Percentiles rank a stretch among this genome's conserved stretches.
Evolutionary conservation across 2,329 filamentous ascomycete species (phyloP).

Genomic region (Ceratocystis colombiana): DNA sequence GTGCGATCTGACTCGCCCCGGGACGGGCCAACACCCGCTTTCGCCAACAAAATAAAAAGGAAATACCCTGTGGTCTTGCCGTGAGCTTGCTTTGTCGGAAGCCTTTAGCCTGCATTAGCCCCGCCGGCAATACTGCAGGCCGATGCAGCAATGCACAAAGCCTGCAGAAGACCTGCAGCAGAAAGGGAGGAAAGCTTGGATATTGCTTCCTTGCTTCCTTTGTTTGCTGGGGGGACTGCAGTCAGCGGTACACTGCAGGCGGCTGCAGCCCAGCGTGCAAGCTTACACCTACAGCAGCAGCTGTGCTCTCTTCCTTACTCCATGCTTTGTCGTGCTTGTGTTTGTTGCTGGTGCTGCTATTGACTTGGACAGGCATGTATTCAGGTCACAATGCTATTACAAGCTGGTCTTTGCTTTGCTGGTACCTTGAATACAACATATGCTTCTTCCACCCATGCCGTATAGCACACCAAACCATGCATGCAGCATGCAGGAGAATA

Average conservation of each 20-base stretch:
- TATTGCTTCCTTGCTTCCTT: not conserved
- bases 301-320: too few relatives aligned
- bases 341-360: too few relatives aligned
- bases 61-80: not conserved
- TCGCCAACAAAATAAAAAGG: not conserved
- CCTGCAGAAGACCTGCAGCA: not conserved
- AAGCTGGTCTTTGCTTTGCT: not conserved
- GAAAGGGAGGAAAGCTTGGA: slow-evolving; percentile 5
- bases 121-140: not conserved
- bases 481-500: not conserved
- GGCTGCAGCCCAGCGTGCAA: not conserved
- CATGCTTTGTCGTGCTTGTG: too few relatives aligned
- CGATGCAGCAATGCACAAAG: not conserved
- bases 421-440: too few relatives aligned
- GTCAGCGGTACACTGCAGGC: slow-evolving; percentile 9
- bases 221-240: not conserved
- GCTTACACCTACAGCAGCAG: too few relatives aligned
- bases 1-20: too few relatives aligned
- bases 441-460: too few relatives aligned
- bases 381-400: too few relatives aligned
- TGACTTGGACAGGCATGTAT: too few relatives aligned
- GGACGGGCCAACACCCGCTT: not conserved
- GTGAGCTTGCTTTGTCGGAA: not conserved
- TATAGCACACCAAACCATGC: too few relatives aligned
- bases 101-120: slow-evolving; percentile 3